Base-by-base conservation (phyloP, 106 monocot species). In the Chionographis japonica region DNA sequence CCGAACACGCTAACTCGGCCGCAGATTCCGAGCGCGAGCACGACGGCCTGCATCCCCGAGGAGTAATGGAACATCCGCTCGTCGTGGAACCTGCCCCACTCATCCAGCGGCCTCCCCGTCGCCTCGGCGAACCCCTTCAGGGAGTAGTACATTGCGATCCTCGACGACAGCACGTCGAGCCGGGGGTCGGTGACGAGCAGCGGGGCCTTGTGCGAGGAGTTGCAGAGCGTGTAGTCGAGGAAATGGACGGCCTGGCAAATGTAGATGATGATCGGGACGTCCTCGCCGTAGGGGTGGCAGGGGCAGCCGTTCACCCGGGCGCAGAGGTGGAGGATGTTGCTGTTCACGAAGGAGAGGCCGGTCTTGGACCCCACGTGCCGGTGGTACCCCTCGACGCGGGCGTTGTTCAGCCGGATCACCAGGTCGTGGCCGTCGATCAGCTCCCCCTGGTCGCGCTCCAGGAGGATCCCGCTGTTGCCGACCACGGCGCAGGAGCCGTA, bases 381-480 rank as follows among this genome's bases (percentile, higher is more conserved):
- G 10, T 51, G 54, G 71, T 75, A 89, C 4, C 92, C 88, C 3
- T 52, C n/a, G 19, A 50, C 81, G 51, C 77, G 67, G 9, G 89
- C 93, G 62, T 89, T 93, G 73, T 93, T 89, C 18, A 93, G 83
- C 19, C 93, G 66, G 70, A 93, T 86, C 14, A 93, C 84, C 12
- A 80, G 54, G 9, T 89, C 81, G 59, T 93, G 92, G 63, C 54
- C 5, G 68, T 93, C 92, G 70, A 93, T 93, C 41, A 88, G 71
- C 8, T 64, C 68, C 8, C 89, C 92, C 50, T 67, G 52, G 43
- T 68, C 71, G 8, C 50, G 18, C 4, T 76, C 78, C 35, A 94
- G 76, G 12, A 94, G 73, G 68, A 94, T 90, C 10, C 92, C 92
- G 62, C 92, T 89, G 66, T 93, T 93, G 4, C 92, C 92, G 59